Percentiles rank a stretch among this genome's conserved stretches.
Evolutionary conservation across 768 basidiomycete species (phyloP).

Genomic region (Multifurca ochricompacta): DNA sequence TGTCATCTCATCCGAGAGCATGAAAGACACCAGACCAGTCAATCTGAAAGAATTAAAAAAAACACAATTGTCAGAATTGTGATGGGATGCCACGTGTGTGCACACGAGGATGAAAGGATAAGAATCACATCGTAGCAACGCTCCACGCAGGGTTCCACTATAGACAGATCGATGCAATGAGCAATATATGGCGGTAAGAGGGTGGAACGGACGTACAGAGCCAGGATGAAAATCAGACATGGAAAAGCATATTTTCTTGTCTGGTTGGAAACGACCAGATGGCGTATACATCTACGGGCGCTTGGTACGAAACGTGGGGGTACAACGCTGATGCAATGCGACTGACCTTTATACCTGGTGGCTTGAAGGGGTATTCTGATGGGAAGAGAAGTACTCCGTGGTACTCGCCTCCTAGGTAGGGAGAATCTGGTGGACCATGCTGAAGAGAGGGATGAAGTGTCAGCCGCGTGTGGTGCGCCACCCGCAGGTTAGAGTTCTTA

Average conservation of each 20-base stretch:
- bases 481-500: slow-evolving; percentile 30
- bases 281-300: slow-evolving; percentile 75
- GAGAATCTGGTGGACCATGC: slow-evolving; percentile 92
- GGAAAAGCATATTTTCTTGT: slow-evolving; percentile 95
- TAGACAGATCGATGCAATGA: not conserved
- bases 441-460: slow-evolving; percentile 28
- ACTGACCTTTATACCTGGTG: slow-evolving; percentile 88
- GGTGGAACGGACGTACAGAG: slow-evolving; percentile 44
- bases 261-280: slow-evolving; percentile 82
- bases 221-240: slow-evolving; percentile 96
- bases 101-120: slow-evolving; percentile 5
- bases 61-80: slow-evolving; percentile 12
- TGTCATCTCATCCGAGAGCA: slow-evolving; percentile 95
- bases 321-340: not conserved
- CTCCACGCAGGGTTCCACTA: slow-evolving; percentile 97
- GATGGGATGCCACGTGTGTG: not conserved
- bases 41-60: slow-evolving; percentile 46
- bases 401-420: slow-evolving; percentile 88
- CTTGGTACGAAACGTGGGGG: slow-evolving; percentile 6
- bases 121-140: slow-evolving; percentile 81
- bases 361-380: slow-evolving; percentile 92
- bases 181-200: not conserved
- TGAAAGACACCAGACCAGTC: slow-evolving; percentile 89
- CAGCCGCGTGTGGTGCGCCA: not conserved
- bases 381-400: slow-evolving; percentile 91